phyloP scores from a whole-genome alignment of 2,329 filamentous ascomycete species.

The Fusarium subglutinans region DNA sequence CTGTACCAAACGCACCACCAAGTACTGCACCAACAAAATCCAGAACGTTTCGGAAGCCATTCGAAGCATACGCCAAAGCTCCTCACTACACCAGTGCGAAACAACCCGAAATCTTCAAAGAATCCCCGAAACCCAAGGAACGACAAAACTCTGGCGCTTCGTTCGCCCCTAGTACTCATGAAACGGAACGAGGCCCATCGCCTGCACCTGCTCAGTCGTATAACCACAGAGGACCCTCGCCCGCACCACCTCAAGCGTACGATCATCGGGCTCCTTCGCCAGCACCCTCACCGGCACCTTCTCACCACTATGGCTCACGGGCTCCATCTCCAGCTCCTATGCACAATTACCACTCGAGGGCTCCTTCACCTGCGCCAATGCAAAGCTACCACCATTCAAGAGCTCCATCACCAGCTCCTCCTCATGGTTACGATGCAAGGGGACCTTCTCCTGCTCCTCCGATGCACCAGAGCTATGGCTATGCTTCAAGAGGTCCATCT shows the following conservation, averaged over 20 bases:
- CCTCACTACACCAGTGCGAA: constrained; percentile 73
- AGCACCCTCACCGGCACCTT: constrained; percentile 49
- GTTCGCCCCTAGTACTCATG: constrained; percentile 39
- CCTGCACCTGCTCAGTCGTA: constrained; percentile 36
- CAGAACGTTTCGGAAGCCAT: constrained; percentile 72
- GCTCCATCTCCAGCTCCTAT: constrained; percentile 41
- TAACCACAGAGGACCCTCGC: constrained; percentile 32
- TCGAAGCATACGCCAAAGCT: constrained; percentile 73
- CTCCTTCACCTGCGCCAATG: constrained; percentile 32
- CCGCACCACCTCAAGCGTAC: constrained; percentile 4
- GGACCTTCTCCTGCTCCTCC: constrained; percentile 43
- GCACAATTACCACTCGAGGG: constrained; percentile 26
- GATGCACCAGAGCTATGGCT: constrained; percentile 45
- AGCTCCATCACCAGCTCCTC: constrained; percentile 41
- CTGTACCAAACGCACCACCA: constrained; percentile 63
- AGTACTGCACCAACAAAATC: constrained; percentile 66
- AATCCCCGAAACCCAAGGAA: constrained; percentile 52
- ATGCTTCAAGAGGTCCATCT: constrained; percentile 50
- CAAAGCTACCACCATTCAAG: constrained; percentile 40
- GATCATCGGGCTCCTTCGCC: constrained; percentile 44
- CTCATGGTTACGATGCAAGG: constrained; percentile 47
- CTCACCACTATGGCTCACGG: constrained; percentile 44
- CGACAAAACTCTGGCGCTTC: constrained; percentile 55
- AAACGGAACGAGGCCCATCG: constrained; percentile 39
- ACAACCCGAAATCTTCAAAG: constrained; percentile 65